A percentile compares a stretch with the other conserved stretches of the same genome.
Conservation (phyloP, 108 stramenopile species). For the Thalassiosira profunda region DNA sequence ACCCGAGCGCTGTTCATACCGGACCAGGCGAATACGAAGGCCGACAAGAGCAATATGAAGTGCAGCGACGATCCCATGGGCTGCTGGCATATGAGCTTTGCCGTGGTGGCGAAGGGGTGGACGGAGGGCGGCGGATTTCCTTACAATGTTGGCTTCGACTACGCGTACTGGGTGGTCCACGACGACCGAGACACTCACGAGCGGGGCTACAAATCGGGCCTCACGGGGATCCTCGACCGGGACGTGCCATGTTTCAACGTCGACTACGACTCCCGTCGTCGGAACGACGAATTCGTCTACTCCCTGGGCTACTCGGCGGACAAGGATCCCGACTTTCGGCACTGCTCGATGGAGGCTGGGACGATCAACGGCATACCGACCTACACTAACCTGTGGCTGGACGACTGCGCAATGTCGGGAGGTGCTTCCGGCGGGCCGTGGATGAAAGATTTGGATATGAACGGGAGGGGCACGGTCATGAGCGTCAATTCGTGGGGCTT, state of each 20-base stretch:
- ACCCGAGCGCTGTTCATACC: constrained; percentile 27
- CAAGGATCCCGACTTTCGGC: constrained; percentile 41
- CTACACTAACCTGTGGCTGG: constrained; percentile 43
- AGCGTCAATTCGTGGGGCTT: constrained; percentile 51
- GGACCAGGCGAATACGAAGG: constrained; percentile 9
- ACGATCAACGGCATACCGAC: constrained; percentile 30
- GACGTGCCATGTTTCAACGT: too few species aligned
- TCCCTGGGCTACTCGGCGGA: constrained; percentile 43
- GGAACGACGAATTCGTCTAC: constrained; percentile 8
- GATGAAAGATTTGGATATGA: constrained; percentile 31
- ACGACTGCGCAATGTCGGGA: constrained; percentile 36
- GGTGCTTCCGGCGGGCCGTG: constrained; percentile 40
- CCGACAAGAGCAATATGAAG: constrained; percentile 9
- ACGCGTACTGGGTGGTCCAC: constrained; percentile 20
- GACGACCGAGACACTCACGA: constrained; percentile 6
- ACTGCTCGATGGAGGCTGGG: constrained; percentile 18
- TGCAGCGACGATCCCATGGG: constrained; percentile 20
- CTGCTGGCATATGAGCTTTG: constrained; percentile 32
- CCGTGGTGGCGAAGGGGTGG: constrained; percentile 17
- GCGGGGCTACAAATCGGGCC: constrained; percentile 10
- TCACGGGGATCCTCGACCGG: constrained; percentile 14
- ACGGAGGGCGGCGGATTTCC: constrained; percentile 12
- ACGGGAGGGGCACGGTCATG: constrained; percentile 37
- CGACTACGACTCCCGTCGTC: constrained; percentile 27
- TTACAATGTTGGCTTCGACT: constrained; percentile 23